These are phyloP conservation scores for Rhodomyrtus tomentosa DNA, from an alignment of 345 rosid genomes.

Conservation along the genomic window DNA sequence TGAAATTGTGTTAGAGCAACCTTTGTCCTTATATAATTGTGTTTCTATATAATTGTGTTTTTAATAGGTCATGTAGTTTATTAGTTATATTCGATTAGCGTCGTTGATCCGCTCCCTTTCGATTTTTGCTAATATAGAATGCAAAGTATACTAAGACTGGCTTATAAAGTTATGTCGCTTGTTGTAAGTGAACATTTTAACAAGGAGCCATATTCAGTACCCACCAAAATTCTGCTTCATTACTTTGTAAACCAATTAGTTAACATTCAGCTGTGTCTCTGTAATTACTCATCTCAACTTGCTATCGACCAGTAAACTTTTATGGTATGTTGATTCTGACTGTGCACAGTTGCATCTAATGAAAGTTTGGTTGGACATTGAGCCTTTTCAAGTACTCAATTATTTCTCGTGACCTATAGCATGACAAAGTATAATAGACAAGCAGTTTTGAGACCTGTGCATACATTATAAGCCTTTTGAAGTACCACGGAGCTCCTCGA, in stretches of 20 bases:
- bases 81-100: background rate
- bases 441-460: background rate
- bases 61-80: background rate
- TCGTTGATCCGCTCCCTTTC: background rate
- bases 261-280: background rate
- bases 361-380: background rate
- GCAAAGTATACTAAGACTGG: background rate
- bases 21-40: background rate
- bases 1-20: background rate
- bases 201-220: background rate
- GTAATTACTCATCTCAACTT: background rate
- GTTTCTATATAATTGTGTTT: background rate
- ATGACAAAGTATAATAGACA: background rate
- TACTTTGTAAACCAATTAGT: background rate
- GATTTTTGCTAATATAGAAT: background rate
- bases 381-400: background rate
- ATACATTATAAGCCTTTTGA: background rate
- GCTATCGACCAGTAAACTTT: background rate
- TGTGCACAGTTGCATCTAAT: background rate
- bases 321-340: background rate
- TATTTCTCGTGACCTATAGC: background rate
- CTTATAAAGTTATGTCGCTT: background rate
- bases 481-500: background rate
- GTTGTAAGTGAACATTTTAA: background rate
- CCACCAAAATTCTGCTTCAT: background rate